phyloP scores from a whole-genome alignment of 352 stramenopile genomes.

The Pythium scleroteichum region DNA sequence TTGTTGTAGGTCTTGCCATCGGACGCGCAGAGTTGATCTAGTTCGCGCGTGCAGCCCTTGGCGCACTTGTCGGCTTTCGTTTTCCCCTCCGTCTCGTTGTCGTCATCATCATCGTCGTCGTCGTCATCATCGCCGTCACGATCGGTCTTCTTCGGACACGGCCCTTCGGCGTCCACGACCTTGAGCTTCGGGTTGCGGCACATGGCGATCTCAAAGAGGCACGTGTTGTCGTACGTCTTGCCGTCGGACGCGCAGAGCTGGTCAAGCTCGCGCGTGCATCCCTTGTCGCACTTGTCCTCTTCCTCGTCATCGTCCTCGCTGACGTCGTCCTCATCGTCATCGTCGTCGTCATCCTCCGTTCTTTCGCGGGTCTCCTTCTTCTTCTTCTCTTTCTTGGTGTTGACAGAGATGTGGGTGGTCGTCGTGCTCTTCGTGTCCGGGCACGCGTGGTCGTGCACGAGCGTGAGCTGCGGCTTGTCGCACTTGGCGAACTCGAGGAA shows the following conservation, averaged over 20 bases:
- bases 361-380: neutral
- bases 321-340: slow-evolving; percentile 4
- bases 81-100: slow-evolving; percentile 6
- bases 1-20: slow-evolving; percentile 34
- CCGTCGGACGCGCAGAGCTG: slow-evolving; percentile 19
- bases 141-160: slow-evolving; percentile 4
- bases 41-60: slow-evolving; percentile 21
- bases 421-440: neutral
- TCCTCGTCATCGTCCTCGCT: slow-evolving; percentile 7
- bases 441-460: slow-evolving; percentile 11
- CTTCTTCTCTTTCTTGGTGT: neutral
- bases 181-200: slow-evolving; percentile 17
- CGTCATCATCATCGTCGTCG: slow-evolving; percentile 1
- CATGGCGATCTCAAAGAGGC: slow-evolving; percentile 16
- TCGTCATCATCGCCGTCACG: slow-evolving; percentile 1
- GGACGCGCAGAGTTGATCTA: slow-evolving; percentile 25
- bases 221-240: slow-evolving; percentile 26
- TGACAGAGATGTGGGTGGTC: slow-evolving; percentile 19
- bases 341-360: slow-evolving; percentile 9
- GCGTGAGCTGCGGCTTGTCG: slow-evolving; percentile 14
- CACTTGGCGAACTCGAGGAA: slow-evolving; percentile 31
- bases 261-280: slow-evolving; percentile 14
- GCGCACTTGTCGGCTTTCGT: slow-evolving; percentile 16
- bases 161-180: slow-evolving; percentile 8
- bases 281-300: slow-evolving; percentile 3